phyloP scores from a whole-genome alignment of 1,139 yeast species.

The Entelexis sorbosivorans region DNA sequence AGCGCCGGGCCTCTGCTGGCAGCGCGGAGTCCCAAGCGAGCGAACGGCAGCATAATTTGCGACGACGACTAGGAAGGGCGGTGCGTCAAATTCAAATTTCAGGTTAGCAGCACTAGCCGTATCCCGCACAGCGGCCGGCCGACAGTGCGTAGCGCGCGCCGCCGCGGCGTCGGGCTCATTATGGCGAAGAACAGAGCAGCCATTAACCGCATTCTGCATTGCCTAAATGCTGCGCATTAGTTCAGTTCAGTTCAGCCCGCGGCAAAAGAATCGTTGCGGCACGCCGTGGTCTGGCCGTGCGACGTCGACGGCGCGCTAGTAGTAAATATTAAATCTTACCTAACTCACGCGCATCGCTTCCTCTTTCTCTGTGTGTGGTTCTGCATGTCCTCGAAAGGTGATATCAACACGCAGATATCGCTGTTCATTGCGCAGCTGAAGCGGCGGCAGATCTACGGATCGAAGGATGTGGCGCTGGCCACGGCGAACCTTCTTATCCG shows the following conservation, averaged over 20 bases:
- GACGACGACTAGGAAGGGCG: neutral
- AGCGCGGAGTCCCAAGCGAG: neutral
- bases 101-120: neutral
- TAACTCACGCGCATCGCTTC: neutral
- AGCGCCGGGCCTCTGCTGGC: neutral
- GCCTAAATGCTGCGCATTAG: too few species aligned
- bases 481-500: slow-evolving; percentile 81
- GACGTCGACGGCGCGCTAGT: too few species aligned
- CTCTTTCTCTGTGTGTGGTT: neutral
- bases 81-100: neutral
- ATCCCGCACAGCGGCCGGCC: neutral
- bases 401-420: slow-evolving; percentile 24
- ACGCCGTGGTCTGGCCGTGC: too few species aligned
- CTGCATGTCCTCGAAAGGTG: slow-evolving; percentile 22
- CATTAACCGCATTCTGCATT: too few species aligned
- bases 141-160: too few species aligned
- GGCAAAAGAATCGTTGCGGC: too few species aligned
- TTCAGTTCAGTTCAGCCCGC: too few species aligned
- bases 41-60: neutral
- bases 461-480: slow-evolving; percentile 70
- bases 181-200: too few species aligned
- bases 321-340: neutral
- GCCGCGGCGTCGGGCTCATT: too few species aligned
- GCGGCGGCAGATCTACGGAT: slow-evolving; percentile 63
- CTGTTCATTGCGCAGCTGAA: slow-evolving; percentile 38